phyloP scores from a whole-genome alignment of 306 rosid genomes.

The Lathyrus aphaca region DNA sequence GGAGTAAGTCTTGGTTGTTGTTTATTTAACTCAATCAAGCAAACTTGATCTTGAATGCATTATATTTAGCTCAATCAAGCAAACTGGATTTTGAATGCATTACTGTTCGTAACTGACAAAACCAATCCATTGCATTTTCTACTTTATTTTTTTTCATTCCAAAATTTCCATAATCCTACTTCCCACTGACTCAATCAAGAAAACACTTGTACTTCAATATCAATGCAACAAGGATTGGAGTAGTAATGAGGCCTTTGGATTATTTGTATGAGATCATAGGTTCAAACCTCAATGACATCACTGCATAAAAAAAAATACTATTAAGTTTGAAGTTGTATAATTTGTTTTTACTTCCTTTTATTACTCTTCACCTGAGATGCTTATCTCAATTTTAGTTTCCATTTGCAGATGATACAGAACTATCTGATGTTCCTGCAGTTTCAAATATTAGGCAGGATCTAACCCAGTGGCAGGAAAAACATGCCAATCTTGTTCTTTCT shows the following conservation, averaged over 20 bases:
- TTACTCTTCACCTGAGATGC: slow-evolving; percentile 16
- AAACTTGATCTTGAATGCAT: slow-evolving; percentile 1
- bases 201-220: neutral
- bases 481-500: slow-evolving; percentile 69
- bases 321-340: neutral
- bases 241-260: no score
- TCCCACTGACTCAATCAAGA: neutral
- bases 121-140: neutral
- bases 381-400: slow-evolving; percentile 34
- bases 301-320: neutral
- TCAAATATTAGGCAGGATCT: slow-evolving; percentile 74
- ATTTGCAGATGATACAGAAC: slow-evolving; percentile 56
- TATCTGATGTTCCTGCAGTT: slow-evolving; percentile 56
- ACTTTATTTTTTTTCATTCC: slow-evolving; percentile 9
- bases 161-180: neutral
- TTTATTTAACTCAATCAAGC: no score
- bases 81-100: neutral
- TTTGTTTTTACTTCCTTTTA: slow-evolving; percentile 1
- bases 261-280: no score
- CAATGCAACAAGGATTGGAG: neutral
- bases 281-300: no score
- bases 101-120: neutral
- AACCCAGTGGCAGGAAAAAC: slow-evolving; percentile 75
- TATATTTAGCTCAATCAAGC: neutral
- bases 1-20: no score